Evolutionary conservation across 2,329 filamentous ascomycete genomes (phyloP), one percentile per base, ranked within the genome.

Genomic region (Fusarium nygamai): DNA sequence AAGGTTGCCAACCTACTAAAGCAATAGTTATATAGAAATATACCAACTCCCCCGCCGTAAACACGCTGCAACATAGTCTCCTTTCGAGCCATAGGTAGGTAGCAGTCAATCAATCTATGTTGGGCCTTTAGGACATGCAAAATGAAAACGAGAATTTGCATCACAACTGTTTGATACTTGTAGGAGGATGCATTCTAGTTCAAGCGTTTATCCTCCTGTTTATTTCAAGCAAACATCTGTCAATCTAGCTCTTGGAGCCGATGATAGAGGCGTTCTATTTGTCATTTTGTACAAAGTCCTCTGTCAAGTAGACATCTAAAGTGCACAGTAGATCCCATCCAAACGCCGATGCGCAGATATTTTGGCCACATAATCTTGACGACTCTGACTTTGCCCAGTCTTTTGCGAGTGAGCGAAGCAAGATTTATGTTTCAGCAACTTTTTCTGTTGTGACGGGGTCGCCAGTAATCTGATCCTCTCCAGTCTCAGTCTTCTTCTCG

Each of bases 231-330:
- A 33, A 43, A 29, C 17, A 43, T 51, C 44, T 44, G n/a, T 34
- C 14, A 63, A 34, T 39, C 22, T 53, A 39, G 38, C 38, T 34
- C 19, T 39, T 41, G 27, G 19, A 33, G 24, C 48, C 24, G 34
- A 16, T 17, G 24, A 64, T 47, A 53, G 59, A 69, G 67, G 33
- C 46, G 17, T 39, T 66, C 57, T 72, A 69, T 62, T 58, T 66
- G 53, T 29, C 60, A 33, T 69, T 64, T 61, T 71, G 56, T 61
- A 66, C 39, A 46, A 64, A 47, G 39, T 31, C 16, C 38, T 48
- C 41, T 46, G 33, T 69, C 34, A n/a, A 43, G 39, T 60, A 51
- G 50, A 44, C 57, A 66, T 47, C 38, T 54, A 61, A 41, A 56
- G 39, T 66, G 29, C 53, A 63, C 39, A 54, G 38, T 50, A 69